Evolutionary conservation across 352 stramenopile genomes (phyloP).

Genomic region (Paralagenidium karlingii): DNA sequence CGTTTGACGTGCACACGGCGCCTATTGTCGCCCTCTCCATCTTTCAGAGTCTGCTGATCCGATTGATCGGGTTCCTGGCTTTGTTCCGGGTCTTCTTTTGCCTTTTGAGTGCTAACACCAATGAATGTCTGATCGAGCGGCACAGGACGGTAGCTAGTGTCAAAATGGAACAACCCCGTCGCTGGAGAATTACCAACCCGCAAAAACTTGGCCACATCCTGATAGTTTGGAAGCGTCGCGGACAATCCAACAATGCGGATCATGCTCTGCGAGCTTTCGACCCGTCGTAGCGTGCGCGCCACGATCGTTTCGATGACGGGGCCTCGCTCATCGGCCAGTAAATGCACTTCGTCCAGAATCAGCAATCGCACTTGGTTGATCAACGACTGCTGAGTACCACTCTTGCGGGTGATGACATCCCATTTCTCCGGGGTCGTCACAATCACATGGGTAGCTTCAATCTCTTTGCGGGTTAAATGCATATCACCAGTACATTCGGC

Average conservation of each 20-base stretch:
- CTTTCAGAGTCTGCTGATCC: conserved; percentile 4
- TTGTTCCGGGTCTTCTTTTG: neutral
- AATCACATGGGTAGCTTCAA: conserved; percentile 92
- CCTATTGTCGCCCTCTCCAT: neutral
- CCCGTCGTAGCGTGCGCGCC: conserved; percentile 93
- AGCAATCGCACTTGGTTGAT: conserved; percentile 90
- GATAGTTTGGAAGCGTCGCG: conserved; percentile 98
- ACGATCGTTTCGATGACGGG: conserved; percentile 99
- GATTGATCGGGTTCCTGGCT: conserved; percentile 1
- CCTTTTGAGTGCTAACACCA: conserved; percentile 76
- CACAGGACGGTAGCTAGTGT: conserved; percentile 95
- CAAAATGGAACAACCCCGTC: conserved; percentile 96
- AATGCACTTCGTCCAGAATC: conserved; percentile 99
- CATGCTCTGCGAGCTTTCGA: conserved; percentile 95
- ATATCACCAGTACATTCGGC: conserved; percentile 96
- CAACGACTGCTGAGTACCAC: conserved; percentile 81
- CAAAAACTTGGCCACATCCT: conserved; percentile 97
- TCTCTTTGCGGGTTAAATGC: conserved; percentile 96
- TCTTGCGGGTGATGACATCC: conserved; percentile 99
- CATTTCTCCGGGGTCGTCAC: conserved; percentile 99
- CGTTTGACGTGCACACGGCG: no score
- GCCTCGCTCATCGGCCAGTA: conserved; percentile 96
- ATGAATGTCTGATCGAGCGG: conserved; percentile 99
- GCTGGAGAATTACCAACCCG: conserved; percentile 81
- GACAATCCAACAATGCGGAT: conserved; percentile 97